Evolutionary conservation across 306 rosid species (phyloP).

Genomic region (Glycine soja): DNA sequence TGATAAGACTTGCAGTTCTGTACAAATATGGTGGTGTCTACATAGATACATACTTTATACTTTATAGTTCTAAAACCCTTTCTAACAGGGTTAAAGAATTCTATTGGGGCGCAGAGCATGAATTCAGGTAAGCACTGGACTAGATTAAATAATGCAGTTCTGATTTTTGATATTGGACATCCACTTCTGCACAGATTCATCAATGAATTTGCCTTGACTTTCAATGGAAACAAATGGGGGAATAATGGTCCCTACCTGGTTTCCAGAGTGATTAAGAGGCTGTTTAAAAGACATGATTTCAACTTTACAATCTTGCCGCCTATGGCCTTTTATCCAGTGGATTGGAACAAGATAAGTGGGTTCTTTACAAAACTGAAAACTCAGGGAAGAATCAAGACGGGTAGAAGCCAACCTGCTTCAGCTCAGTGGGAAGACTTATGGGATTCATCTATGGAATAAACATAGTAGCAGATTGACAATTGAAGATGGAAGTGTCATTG

Average conservation of each 20-base stretch:
- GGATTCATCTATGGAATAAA: constrained; percentile 78
- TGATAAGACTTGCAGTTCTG: constrained; percentile 66
- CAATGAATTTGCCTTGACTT: constrained; percentile 66
- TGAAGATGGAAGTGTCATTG: constrained; percentile 71
- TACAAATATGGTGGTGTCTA: constrained; percentile 77
- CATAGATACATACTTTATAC: constrained; percentile 69
- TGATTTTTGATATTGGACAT: constrained; percentile 65
- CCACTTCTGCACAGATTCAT: constrained; percentile 70
- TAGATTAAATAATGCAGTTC: constrained; percentile 73
- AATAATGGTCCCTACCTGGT: constrained; percentile 78
- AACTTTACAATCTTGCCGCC: constrained; percentile 59
- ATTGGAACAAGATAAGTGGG: constrained; percentile 61
- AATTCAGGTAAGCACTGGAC: constrained; percentile 60
- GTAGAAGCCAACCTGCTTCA: constrained; percentile 58
- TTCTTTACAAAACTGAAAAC: constrained; percentile 56
- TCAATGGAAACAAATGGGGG: constrained; percentile 77
- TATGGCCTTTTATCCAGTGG: constrained; percentile 66
- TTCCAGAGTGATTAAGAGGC: constrained; percentile 62
- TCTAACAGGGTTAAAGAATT: constrained; percentile 60
- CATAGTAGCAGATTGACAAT: constrained; percentile 57
- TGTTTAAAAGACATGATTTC: constrained; percentile 42
- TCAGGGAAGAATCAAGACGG: constrained; percentile 51
- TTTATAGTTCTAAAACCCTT: constrained; percentile 63
- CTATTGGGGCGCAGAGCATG: constrained; percentile 71
- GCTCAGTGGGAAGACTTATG: constrained; percentile 58